Conservation (phyloP, 768 basidiomycete species). For the Boletus reticuloceps region DNA sequence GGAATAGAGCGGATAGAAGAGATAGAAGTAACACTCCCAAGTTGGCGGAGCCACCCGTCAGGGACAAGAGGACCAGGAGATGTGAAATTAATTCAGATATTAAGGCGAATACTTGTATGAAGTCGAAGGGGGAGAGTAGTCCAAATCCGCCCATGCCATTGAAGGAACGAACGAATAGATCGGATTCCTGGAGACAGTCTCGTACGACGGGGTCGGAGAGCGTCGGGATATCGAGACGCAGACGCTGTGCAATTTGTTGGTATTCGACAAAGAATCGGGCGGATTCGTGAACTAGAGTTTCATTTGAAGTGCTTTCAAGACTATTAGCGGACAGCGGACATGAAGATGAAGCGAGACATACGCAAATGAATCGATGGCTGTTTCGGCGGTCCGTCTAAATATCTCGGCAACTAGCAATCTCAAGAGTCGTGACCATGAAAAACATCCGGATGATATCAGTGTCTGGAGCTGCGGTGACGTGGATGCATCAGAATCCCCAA, state of each 20-base stretch:
- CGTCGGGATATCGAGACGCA: conserved; percentile 76
- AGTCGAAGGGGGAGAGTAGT: conserved; percentile 75
- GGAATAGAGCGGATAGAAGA: conserved; percentile 57
- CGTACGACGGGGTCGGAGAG: conserved; percentile 69
- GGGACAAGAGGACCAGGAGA: conserved; percentile 61
- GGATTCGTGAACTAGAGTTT: conserved; percentile 68
- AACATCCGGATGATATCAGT: conserved; percentile 65
- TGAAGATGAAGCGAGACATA: conserved; percentile 41
- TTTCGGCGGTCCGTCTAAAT: conserved; percentile 60
- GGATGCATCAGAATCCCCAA: not conserved
- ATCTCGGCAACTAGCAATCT: conserved; percentile 62
- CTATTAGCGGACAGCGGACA: conserved; percentile 5
- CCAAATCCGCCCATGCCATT: conserved; percentile 72
- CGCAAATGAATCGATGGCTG: conserved; percentile 68
- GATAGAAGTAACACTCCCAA: conserved; percentile 59
- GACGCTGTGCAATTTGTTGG: conserved; percentile 72
- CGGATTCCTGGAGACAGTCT: conserved; percentile 83
- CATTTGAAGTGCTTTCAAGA: conserved; percentile 58
- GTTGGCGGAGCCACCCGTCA: conserved; percentile 54
- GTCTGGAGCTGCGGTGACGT: conserved; percentile 54
- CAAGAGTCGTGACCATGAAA: conserved; percentile 65
- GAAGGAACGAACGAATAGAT: conserved; percentile 81
- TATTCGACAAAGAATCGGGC: conserved; percentile 75
- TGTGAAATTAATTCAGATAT: conserved; percentile 72
- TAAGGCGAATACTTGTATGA: conserved; percentile 69